Evolutionary conservation across 108 stramenopile species (phyloP).

Genomic region (Cyclotella distinguenda): DNA sequence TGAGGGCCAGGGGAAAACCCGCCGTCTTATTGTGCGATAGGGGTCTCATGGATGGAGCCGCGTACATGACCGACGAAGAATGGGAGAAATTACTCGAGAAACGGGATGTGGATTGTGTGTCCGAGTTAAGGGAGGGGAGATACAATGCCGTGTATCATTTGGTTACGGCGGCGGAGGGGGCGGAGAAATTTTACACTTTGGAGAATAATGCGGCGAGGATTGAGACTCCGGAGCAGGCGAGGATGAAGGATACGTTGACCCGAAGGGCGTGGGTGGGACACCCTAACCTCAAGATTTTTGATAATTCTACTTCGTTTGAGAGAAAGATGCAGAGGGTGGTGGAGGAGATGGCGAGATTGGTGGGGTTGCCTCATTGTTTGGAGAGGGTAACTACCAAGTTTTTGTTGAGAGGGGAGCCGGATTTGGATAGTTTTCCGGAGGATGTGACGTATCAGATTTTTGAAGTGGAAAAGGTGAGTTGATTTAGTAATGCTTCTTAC

Average conservation of each 20-base stretch:
- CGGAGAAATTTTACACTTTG: constrained; percentile 79
- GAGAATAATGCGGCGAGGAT: constrained; percentile 90
- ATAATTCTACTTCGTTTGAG: constrained; percentile 87
- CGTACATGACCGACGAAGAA: constrained; percentile 75
- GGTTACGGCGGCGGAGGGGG: constrained; percentile 93
- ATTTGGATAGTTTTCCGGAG: constrained; percentile 54
- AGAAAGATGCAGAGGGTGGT: constrained; percentile 79
- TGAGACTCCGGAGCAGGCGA: constrained; percentile 83
- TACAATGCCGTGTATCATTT: constrained; percentile 96
- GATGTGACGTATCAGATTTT: constrained; percentile 68
- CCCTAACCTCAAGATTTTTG: constrained; percentile 67
- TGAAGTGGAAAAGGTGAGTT: constrained; percentile 69
- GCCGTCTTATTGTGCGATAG: constrained; percentile 91
- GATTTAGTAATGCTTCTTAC: not conserved
- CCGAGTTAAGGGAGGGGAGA: constrained; percentile 76
- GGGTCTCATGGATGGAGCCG: constrained; percentile 92
- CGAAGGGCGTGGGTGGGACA: constrained; percentile 85
- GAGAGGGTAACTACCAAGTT: constrained; percentile 70
- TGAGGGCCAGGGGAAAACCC: constrained; percentile 77
- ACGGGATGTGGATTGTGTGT: constrained; percentile 49
- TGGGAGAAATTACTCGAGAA: constrained; percentile 62
- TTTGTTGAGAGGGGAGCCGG: constrained; percentile 54
- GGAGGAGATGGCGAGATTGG: constrained; percentile 60
- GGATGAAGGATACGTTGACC: constrained; percentile 69
- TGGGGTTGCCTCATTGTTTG: constrained; percentile 74